phyloP scores from a whole-genome alignment of 1,284 basidiomycete genomes.

The Puccinia horiana region DNA sequence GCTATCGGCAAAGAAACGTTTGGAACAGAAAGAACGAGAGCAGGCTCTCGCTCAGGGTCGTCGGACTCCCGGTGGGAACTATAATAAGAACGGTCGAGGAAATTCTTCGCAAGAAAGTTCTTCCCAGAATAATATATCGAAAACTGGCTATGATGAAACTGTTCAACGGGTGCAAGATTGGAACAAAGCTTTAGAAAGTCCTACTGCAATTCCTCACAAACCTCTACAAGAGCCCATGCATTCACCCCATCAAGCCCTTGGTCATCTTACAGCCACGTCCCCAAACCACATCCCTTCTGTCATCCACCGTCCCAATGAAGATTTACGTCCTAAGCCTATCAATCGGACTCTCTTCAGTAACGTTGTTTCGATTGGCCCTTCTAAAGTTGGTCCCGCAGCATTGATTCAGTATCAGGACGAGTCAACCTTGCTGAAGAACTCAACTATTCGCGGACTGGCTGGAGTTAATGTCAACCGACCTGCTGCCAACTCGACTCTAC shows the following conservation, averaged over 20 bases:
- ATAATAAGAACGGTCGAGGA: conserved; percentile 29
- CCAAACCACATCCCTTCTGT: conserved; percentile 6
- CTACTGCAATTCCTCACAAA: conserved; percentile 25
- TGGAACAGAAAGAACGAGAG: conserved; percentile 61
- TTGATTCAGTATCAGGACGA: conserved; percentile 27
- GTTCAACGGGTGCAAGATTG: conserved; percentile 94
- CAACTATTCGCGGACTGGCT: conserved; percentile 39
- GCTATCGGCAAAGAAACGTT: conserved; percentile 76
- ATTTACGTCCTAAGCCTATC: conserved; percentile 13
- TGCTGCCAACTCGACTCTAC: conserved; percentile 51
- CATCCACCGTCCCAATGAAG: conserved; percentile 37
- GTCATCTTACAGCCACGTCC: conserved; percentile 9
- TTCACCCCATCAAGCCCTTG: conserved; percentile 35
- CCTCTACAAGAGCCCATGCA: conserved; percentile 12
- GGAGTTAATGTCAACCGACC: conserved; percentile 34
- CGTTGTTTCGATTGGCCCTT: conserved; percentile 21
- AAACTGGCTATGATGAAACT: conserved; percentile 74
- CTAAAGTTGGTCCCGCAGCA: conserved; percentile 9
- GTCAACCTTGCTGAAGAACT: conserved; percentile 43
- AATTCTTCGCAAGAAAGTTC: conserved; percentile 21
- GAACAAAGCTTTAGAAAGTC: conserved; percentile 77
- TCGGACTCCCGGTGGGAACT: conserved; percentile 43
- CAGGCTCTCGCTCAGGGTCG: conserved; percentile 40
- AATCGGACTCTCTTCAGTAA: conserved; percentile 25
- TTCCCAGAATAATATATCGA: conserved; percentile 18